phyloP scores from a whole-genome alignment of 768 basidiomycete genomes.

The Tephrocybe rancida region DNA sequence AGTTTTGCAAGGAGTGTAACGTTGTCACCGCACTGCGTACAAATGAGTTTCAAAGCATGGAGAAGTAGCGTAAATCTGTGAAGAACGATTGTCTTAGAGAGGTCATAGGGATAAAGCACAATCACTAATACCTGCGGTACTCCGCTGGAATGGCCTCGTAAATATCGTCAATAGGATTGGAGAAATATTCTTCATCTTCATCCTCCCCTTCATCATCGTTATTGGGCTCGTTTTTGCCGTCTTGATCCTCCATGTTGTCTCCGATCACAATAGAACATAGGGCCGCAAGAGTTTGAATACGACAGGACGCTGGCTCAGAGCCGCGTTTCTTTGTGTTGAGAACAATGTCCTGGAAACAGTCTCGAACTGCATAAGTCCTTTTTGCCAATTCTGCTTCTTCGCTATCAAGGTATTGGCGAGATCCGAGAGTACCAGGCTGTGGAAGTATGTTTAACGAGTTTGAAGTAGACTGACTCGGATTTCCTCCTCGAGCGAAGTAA shows the following conservation, averaged over 20 bases:
- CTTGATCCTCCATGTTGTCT: constrained; percentile 39
- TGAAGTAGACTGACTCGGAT: constrained; percentile 1
- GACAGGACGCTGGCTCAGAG: constrained; percentile 14
- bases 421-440: constrained; percentile 33
- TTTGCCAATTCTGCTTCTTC: constrained; percentile 40
- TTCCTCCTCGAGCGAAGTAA: background rate
- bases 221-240: constrained; percentile 1
- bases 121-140: constrained; percentile 49
- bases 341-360: constrained; percentile 55
- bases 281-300: constrained; percentile 37
- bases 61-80: constrained; percentile 50
- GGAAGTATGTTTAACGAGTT: constrained; percentile 41
- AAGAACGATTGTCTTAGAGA: background rate
- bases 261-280: constrained; percentile 53
- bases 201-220: constrained; percentile 16
- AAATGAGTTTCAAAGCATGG: constrained; percentile 52
- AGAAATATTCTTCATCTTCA: constrained; percentile 23
- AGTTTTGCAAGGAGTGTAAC: constrained; percentile 51
- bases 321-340: constrained; percentile 28
- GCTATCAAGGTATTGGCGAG: constrained; percentile 35
- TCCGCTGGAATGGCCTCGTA: constrained; percentile 57
- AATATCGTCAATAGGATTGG: constrained; percentile 35
- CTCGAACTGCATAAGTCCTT: constrained; percentile 54
- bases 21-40: constrained; percentile 46
- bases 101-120: background rate